Evolutionary conservation across 805 yeast species (phyloP), one percentile per base, ranked within the genome.

Genomic region (Wilhelminamyces savonicus): DNA sequence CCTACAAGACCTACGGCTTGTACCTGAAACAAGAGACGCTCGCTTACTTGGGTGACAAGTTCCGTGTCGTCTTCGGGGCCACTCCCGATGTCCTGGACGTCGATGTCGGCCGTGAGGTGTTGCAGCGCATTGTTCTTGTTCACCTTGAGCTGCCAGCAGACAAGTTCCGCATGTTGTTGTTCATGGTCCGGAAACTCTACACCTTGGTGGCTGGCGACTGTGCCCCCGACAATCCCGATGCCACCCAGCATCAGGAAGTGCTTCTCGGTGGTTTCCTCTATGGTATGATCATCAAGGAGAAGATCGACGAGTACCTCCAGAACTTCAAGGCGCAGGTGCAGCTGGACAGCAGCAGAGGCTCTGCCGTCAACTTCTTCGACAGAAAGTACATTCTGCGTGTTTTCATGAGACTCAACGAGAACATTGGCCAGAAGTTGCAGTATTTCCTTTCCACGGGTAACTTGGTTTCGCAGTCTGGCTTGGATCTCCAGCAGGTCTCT

Each of bases 241-340:
- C 97, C 28, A 85, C 96, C 7, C 98, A 92, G 69, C 97, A 92
- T 69, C 98, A 92, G 63, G 98, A 92, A 63, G 84, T 92, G 19
- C 63, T 92, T 39, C 71, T 92, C 34, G 97, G 97, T 41, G 98
- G 98, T 11, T 85, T 92, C 73, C 68, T 92, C 32, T 92, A 86
- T 47, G 97, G 97, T 44, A 88, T 88, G 95, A 90, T 92, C 43
- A 59, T 92, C 49, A 92, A 92, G 58, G 98, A 92, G 62, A 92
- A 92, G 56, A 78, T 92, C 39, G 98, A 92, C 46, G 98, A 92
- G 58, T 88, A 86, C 53, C 66, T 92, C 44, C 79, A 74, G 46
- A 73, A 67, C 49, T 75, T 92, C 52, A 71, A 75, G 29, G 58
- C 74, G 19, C 95, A 85, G 52, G 69, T 92, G 29, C 79, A 78